A percentile compares a stretch with the other conserved stretches of the same genome.
phyloP scores from a whole-genome alignment of 1,139 yeast genomes.

The Nakaseomyces nivariensis region DNA sequence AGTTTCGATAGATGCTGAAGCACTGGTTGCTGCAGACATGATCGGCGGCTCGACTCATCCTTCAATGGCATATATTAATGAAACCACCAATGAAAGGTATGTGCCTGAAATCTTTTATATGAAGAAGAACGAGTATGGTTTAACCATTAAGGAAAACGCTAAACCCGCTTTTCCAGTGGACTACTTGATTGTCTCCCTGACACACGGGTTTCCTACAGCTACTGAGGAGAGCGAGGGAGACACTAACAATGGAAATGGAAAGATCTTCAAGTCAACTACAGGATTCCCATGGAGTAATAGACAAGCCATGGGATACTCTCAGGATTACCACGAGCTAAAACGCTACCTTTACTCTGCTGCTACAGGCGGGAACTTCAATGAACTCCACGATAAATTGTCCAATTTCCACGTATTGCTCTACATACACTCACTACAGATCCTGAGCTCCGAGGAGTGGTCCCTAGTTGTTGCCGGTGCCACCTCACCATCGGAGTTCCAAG shows the following conservation, averaged over 20 bases:
- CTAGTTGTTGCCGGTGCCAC: constrained; percentile 37
- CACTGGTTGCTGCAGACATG: constrained; percentile 75
- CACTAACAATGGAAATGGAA: constrained; percentile 32
- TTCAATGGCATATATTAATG: constrained; percentile 71
- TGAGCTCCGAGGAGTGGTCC: constrained; percentile 42
- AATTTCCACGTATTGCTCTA: constrained; percentile 71
- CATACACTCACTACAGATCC: constrained; percentile 43
- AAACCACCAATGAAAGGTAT: constrained; percentile 58
- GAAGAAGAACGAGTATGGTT: constrained; percentile 77
- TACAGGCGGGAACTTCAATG: constrained; percentile 24
- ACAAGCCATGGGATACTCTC: constrained; percentile 62
- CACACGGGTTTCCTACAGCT: constrained; percentile 76
- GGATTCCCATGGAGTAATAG: constrained; percentile 72
- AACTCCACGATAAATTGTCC: constrained; percentile 37
- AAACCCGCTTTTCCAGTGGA: constrained; percentile 96
- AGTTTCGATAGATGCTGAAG: constrained; percentile 81
- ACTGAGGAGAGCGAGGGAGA: constrained; percentile 32
- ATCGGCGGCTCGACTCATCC: constrained; percentile 88
- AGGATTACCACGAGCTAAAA: constrained; percentile 47
- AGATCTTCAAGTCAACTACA: constrained; percentile 32
- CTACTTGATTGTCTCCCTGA: constrained; percentile 73
- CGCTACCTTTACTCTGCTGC: constrained; percentile 38
- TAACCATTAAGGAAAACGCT: constrained; percentile 80
- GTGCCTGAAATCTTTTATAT: constrained; percentile 92
- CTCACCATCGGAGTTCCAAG: constrained; percentile 36